Percentiles rank a stretch among this genome's conserved stretches.
Conservation (phyloP, 495 filamentous ascomycete genomes). For the Acidiella bohemica region DNA sequence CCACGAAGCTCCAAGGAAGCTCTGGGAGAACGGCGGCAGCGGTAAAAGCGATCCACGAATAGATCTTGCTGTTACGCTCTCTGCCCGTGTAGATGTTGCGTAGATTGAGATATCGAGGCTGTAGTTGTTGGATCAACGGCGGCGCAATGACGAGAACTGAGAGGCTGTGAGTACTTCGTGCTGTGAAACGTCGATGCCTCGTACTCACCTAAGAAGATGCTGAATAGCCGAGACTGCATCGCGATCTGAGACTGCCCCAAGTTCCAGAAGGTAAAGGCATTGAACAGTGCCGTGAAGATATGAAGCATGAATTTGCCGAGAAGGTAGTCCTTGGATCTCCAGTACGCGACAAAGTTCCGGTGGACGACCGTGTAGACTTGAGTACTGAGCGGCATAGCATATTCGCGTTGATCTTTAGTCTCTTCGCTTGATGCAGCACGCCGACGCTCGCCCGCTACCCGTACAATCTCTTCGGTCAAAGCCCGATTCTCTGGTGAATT, state of each 20-base stretch:
- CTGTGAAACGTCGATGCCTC: too few relatives aligned
- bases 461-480: constrained; percentile 48
- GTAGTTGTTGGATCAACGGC: constrained; percentile 40
- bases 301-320: constrained; percentile 55
- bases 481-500: constrained; percentile 51
- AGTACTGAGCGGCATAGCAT: constrained; percentile 33
- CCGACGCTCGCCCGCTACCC: constrained; percentile 46
- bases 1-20: constrained; percentile 31
- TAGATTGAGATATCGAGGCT: constrained; percentile 41
- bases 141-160: constrained; percentile 38
- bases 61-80: constrained; percentile 41
- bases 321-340: constrained; percentile 77
- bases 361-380: constrained; percentile 42
- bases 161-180: too few relatives aligned
- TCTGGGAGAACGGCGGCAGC: constrained; percentile 33
- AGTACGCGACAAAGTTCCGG: constrained; percentile 79
- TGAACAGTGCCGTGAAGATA: constrained; percentile 47
- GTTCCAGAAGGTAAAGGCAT: constrained; percentile 78
- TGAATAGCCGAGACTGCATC: constrained; percentile 52
- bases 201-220: constrained; percentile 42
- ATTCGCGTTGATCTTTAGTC: constrained; percentile 26
- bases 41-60: constrained; percentile 44
- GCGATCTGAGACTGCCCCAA: constrained; percentile 58
- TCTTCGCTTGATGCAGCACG: constrained; percentile 24
- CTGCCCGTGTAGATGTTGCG: constrained; percentile 41